A percentile compares a stretch with the other conserved stretches of the same genome.
phyloP scores from a whole-genome alignment of 2,329 filamentous ascomycete genomes.

The Verticillium alfalfae region DNA sequence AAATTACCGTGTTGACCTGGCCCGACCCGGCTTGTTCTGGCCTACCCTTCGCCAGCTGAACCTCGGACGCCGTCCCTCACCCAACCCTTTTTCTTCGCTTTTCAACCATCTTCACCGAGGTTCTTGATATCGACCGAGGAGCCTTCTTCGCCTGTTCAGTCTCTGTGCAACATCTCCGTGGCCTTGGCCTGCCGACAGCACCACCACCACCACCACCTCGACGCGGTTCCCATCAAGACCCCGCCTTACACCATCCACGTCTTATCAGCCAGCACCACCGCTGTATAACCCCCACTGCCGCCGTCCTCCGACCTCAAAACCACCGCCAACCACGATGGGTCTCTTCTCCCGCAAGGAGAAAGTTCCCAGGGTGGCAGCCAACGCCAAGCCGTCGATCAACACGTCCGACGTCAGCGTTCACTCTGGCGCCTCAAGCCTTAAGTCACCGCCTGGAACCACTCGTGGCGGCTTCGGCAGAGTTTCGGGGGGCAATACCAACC shows the following conservation, averaged over 20 bases:
- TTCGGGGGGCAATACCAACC: slow-evolving; percentile 42
- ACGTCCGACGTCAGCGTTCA: slow-evolving; percentile 43
- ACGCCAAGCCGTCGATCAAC: slow-evolving; percentile 30
- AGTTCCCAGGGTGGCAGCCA: slow-evolving; percentile 28
- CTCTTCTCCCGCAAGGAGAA: slow-evolving; percentile 52
- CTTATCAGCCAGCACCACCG: background rate
- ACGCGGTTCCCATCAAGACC: background rate
- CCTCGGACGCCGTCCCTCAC: background rate
- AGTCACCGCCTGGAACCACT: slow-evolving; percentile 27
- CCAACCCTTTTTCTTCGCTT: background rate
- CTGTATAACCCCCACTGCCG: background rate
- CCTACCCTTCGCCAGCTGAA: background rate
- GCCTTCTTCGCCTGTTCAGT: background rate
- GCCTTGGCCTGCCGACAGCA: background rate
- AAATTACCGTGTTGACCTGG: background rate
- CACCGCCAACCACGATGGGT: slow-evolving; percentile 37
- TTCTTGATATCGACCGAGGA: background rate
- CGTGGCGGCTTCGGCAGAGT: slow-evolving; percentile 40
- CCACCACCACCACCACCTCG: background rate
- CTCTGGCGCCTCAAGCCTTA: slow-evolving; percentile 44
- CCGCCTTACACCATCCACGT: background rate
- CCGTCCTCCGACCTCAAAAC: background rate
- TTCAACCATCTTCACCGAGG: background rate
- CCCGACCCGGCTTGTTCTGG: background rate
- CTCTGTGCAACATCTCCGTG: background rate